Conservation (phyloP, 2,329 filamentous ascomycete genomes). For the Teratosphaeria gauchensis region DNA sequence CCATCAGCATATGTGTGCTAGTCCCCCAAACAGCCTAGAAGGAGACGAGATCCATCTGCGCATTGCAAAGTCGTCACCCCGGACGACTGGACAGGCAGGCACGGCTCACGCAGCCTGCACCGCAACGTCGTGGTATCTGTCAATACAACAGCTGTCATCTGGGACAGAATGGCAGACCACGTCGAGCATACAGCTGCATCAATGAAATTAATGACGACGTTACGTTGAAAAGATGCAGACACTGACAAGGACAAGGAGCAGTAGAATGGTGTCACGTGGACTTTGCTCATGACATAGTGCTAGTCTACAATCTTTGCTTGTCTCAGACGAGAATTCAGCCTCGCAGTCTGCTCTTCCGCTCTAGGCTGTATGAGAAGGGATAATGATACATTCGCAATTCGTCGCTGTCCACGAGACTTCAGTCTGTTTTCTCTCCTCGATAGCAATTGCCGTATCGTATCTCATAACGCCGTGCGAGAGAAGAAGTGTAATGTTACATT, state of each 20-base stretch:
- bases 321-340: not conserved
- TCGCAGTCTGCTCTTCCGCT: not conserved
- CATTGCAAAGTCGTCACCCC: not conserved
- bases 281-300: not conserved
- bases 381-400: not conserved
- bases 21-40: no score
- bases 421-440: not conserved
- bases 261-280: not conserved
- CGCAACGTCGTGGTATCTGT: no score
- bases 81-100: not conserved
- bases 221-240: not conserved
- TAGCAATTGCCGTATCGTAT: not conserved
- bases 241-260: not conserved
- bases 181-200: not conserved
- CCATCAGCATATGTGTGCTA: no score
- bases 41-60: no score
- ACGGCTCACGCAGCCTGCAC: not conserved
- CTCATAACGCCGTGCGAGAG: not conserved
- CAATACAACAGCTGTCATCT: no score
- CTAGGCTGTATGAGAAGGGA: not conserved
- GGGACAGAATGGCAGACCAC: not conserved
- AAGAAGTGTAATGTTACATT: not conserved
- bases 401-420: not conserved
- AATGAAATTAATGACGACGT: not conserved
- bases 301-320: not conserved